Conservation (phyloP, 73 alveolate genomes). For the Tetrahymena malaccensis region DNA sequence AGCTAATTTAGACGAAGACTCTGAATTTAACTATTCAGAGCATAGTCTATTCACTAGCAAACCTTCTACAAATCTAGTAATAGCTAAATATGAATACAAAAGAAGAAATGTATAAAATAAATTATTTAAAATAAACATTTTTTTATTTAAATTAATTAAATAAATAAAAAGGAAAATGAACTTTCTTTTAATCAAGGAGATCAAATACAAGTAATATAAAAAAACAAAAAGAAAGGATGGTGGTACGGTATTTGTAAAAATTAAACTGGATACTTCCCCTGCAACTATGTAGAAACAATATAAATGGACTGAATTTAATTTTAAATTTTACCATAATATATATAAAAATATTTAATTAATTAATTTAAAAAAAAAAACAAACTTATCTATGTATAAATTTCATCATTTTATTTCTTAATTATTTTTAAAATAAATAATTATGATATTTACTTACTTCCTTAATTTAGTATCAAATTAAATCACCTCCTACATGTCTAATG, state of each 20-base stretch:
- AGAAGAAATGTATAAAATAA: background rate
- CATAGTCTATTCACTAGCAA: background rate
- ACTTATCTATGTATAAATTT: no score
- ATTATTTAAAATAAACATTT: background rate
- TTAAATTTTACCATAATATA: background rate
- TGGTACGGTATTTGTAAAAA: background rate
- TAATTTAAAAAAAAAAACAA: no score
- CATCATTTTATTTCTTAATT: background rate
- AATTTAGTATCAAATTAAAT: no score
- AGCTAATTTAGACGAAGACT: background rate
- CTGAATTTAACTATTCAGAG: background rate
- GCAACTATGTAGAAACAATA: background rate
- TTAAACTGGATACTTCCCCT: background rate
- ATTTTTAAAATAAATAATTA: no score
- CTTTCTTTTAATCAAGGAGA: background rate
- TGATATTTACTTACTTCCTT: no score
- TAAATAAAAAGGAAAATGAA: background rate
- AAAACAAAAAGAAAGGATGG: background rate
- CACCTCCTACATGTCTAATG: no score
- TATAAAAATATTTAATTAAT: background rate
- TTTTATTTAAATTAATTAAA: background rate
- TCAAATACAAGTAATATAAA: background rate
- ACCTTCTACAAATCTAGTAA: background rate
- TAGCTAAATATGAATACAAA: background rate
- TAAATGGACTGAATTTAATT: background rate